A percentile compares a stretch with the other conserved stretches of the same genome.
Conservation (phyloP, 2,329 filamentous ascomycete genomes). For the Arthrobotrys conoides region DNA sequence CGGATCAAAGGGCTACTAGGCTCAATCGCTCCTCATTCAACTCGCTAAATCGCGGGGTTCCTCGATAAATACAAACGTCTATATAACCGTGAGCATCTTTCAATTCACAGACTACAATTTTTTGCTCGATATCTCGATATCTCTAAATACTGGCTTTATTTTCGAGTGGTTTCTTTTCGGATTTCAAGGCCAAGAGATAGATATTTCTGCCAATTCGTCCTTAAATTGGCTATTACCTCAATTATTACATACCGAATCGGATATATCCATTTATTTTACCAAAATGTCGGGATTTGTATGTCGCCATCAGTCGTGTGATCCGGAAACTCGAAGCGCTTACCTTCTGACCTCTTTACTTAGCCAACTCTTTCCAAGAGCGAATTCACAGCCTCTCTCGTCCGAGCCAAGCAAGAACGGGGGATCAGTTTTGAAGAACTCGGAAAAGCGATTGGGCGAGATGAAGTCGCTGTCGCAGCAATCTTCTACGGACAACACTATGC, state of each 20-base stretch:
- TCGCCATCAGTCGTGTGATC: slow-evolving; percentile 21
- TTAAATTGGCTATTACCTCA: slow-evolving; percentile 3
- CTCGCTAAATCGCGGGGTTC: slow-evolving; percentile 26
- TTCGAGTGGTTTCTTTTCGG: background rate
- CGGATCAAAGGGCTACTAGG: slow-evolving; percentile 13
- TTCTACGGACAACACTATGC: slow-evolving; percentile 64
- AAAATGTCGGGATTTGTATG: slow-evolving; percentile 25
- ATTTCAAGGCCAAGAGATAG: background rate
- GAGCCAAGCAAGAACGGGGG: slow-evolving; percentile 61
- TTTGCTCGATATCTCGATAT: background rate
- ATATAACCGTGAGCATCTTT: slow-evolving; percentile 1
- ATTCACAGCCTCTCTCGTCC: slow-evolving; percentile 60
- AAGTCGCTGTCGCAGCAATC: slow-evolving; percentile 64
- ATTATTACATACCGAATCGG: slow-evolving; percentile 5
- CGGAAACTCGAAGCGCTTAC: background rate
- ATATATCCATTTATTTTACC: background rate
- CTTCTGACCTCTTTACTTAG: slow-evolving; percentile 5
- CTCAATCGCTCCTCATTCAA: slow-evolving; percentile 14
- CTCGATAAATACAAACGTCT: background rate
- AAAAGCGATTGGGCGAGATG: slow-evolving; percentile 63
- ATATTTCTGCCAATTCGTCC: background rate
- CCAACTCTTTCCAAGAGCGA: slow-evolving; percentile 32
- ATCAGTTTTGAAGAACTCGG: slow-evolving; percentile 63
- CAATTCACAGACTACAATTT: background rate
- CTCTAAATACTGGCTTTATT: background rate